Evolutionary conservation across 192 early-diverging fungal species (phyloP), one percentile per base, ranked within the genome.

Genomic region (Coemansia sp.): DNA sequence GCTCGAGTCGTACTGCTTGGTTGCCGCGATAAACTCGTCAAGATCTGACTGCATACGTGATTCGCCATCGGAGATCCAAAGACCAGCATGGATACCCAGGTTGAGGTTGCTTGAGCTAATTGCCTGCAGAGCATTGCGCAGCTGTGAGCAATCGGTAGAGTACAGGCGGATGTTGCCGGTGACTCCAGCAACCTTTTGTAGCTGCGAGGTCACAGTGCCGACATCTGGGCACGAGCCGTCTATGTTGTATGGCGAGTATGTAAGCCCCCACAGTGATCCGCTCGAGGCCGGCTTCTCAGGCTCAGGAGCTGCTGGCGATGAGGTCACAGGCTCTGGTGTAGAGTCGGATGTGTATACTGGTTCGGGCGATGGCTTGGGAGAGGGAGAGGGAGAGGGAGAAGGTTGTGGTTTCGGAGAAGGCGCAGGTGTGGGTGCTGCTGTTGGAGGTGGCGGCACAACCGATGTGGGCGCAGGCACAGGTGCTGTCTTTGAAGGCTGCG

Each of bases 141-240:
- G 64, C 65, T 82, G 79, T 22, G 69, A 73, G 64, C 79, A 82
- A 61, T 82, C 79, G 17, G 79, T 72, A 9, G 79, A 75, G 57
- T 76, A 82, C 29, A 82, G 67, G 22, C 79, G 79, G 48, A 82
- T 73, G 63, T 82, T 75, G 39, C 59, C 43, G 37, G 79, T 69
- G 0, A 72, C 74, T 0, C 17, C 17, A 1, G 69, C 69, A 1
- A 82, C 59, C 53, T 65, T 72, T 17, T 68, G 29, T 25, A 82
- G 74, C 37, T 82, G 67, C 4, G 37, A 50, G 3, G 79, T 37
- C 22, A 76, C 74, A 1, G 66, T 49, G 21, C 22, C 56, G 22
- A 62, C 51, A 38, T 73, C 70, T 0, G 79, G 74, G 63, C 79
- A 82, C 10, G 79, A 76, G 3, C 74, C 74, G 23, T 82, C 79